Percentiles rank a stretch among this genome's conserved stretches.
Evolutionary conservation across 2,329 filamentous ascomycete species (phyloP).

Genomic region (Myriosclerotinia curreyana): DNA sequence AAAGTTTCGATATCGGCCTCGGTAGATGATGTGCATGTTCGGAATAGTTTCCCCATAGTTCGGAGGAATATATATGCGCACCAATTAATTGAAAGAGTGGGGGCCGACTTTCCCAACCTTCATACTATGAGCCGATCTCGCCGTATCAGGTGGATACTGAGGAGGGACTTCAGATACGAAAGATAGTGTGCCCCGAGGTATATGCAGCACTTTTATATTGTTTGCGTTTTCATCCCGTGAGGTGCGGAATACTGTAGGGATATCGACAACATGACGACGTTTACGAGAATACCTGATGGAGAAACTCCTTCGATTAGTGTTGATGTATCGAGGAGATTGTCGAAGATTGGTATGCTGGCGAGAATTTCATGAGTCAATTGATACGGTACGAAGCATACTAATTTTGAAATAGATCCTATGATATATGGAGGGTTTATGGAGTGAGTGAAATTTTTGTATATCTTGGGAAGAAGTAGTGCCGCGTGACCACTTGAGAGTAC

Average conservation of each 20-base stretch:
- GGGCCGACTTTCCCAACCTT: background rate
- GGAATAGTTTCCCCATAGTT: background rate
- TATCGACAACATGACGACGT: constrained; percentile 60
- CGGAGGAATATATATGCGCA: constrained; percentile 18
- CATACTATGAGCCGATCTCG: background rate
- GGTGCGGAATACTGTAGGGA: background rate
- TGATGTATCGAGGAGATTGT: constrained; percentile 61
- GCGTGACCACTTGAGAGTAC: background rate
- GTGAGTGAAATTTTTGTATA: constrained; percentile 47
- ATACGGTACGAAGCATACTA: background rate
- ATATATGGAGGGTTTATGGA: constrained; percentile 85
- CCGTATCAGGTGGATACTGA: background rate
- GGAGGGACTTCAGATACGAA: background rate
- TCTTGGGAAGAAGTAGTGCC: background rate
- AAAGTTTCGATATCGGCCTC: too few species aligned
- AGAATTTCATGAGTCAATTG: background rate
- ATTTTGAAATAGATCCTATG: constrained; percentile 55
- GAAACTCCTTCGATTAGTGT: constrained; percentile 63
- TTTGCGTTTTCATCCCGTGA: constrained; percentile 2
- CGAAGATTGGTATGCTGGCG: constrained; percentile 53
- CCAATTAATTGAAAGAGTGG: constrained; percentile 6
- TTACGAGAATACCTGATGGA: constrained; percentile 62
- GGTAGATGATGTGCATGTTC: background rate
- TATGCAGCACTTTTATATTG: constrained; percentile 14
- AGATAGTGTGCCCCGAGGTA: constrained; percentile 12